Base-by-base conservation (phyloP, 1,139 yeast species). In the Taphrina pruni region DNA sequence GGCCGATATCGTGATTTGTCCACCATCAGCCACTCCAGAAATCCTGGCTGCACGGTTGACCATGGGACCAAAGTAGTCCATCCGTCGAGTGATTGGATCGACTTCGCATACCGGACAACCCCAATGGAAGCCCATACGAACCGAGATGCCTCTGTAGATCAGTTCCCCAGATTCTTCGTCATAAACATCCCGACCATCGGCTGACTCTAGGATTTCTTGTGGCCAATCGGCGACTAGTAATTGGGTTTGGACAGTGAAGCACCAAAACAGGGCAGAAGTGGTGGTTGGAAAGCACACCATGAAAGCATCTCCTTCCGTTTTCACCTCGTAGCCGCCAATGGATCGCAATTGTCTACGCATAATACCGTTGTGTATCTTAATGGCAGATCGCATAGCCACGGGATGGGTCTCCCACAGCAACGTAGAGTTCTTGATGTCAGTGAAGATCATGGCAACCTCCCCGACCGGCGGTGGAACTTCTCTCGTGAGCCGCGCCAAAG, bases 11-110 rank as follows among this genome's bases (percentile, higher is more conserved):
- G 96, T 87, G 55, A 93, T 90, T 78, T 94, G 97, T n/a, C 99
- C 99, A 70, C 99, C 99, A 78, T 92, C 97, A 0, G 99, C 99
- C 65, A 90, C 89, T 1, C 97, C 91, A 77, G 94, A 88, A 55
- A 94, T 93, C 76, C 99, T 84, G 0, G 98, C 89, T 0, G 99
- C 91, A 70, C 97, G 84, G 77, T 94, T 94, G 38, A 94, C 99
- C 94, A 94, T 93, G 0, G 99, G 99, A 0, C 99, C 99, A 75
- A 94, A 89, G 78, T 94, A 94, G 79, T 94, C 99, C 99, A 95
- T 94, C 81, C 99, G 87, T 73, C 93, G 86, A 0, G 99, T 94
- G 69, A 93, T 92, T 70, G 94, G 89, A 81, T 94, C 99, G 5
- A 90, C 86, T 77, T 95, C 99, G 75, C 97, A 91, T 60, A 94